Evolutionary conservation across 2,329 filamentous ascomycete species (phyloP), one percentile per base, ranked within the genome.

Genomic region (Aspergillus pseudoviridinutans): DNA sequence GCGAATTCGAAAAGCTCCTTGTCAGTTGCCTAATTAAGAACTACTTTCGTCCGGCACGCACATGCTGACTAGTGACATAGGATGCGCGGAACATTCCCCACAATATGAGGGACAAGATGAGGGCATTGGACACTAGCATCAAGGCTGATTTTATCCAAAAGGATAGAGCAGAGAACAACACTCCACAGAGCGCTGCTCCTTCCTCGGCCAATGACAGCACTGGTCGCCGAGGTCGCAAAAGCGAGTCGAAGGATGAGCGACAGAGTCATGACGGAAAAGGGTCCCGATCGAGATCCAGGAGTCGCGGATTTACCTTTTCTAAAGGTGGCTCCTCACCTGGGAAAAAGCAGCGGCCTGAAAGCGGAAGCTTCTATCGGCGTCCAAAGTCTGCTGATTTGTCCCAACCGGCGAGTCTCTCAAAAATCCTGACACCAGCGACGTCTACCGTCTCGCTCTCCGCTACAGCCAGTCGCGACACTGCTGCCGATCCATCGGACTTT

Each of bases 81-180:
- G 91, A 96, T 71, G 87, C 92, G 20, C 85, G 93, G 62, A 96
- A 97, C 68, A 96, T 97, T 55, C 92, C 93, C 3, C 90, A 95
- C 68, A 90, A 96, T 62, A 92, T 96, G 80, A 84, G 93, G 55
- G 91, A 93, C 74, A 95, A 95, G 77, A 97, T 99, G 92, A 85
- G 93, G 49, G 92, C 87, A 56, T 79, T 99, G 59, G 91, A 90
- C 61, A 84, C 91, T 63, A 89, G 90, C 38, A 92, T 97, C 78
- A 99, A 99, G 76, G 90, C 92, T 71, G 92, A 97, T 70, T 95
- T 99, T 67, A 92, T 97, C 66, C 87, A 88, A 54, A 92, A 96
- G 72, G 90, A 97, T 71, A 91, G 90, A 80, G 85, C 84, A 6
- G 88, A 89, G 71, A 87, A 82, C 74, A 78, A 70, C 68, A 76